A percentile compares a stretch with the other conserved stretches of the same genome.
phyloP scores from a whole-genome alignment of 2,329 filamentous ascomycete genomes.

The Cladophialophora immunda region DNA sequence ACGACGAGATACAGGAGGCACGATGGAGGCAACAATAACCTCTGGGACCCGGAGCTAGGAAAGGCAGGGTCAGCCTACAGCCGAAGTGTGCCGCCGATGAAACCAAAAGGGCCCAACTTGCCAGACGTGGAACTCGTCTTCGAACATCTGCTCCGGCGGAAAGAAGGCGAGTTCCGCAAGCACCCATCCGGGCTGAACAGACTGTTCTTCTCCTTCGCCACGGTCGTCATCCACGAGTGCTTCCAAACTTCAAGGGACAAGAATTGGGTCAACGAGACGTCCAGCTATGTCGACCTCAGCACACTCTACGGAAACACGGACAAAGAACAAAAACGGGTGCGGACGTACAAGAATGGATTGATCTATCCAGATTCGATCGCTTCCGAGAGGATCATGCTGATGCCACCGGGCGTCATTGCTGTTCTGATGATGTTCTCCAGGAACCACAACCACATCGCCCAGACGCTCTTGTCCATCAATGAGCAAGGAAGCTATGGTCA shows the following conservation, averaged over 20 bases:
- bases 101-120: constrained; percentile 60
- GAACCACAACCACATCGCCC: constrained; percentile 56
- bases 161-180: constrained; percentile 49
- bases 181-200: constrained; percentile 57
- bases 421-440: constrained; percentile 55
- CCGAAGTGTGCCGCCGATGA: constrained; percentile 55
- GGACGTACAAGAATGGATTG: constrained; percentile 54
- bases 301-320: constrained; percentile 57
- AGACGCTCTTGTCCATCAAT: constrained; percentile 53
- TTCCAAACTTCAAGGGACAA: constrained; percentile 54
- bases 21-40: constrained; percentile 59
- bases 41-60: constrained; percentile 61
- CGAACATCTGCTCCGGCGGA: constrained; percentile 55
- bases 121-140: constrained; percentile 59
- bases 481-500: constrained; percentile 54
- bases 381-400: constrained; percentile 57
- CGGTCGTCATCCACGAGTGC: constrained; percentile 59
- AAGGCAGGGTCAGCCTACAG: constrained; percentile 60
- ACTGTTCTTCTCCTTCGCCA: constrained; percentile 59
- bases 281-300: constrained; percentile 58
- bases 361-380: constrained; percentile 57
- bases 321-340: constrained; percentile 52
- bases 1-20: constrained; percentile 54
- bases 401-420: constrained; percentile 57
- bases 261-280: constrained; percentile 57